phyloP scores from a whole-genome alignment of 495 filamentous ascomycete genomes.

The Aspergillus ostianus region DNA sequence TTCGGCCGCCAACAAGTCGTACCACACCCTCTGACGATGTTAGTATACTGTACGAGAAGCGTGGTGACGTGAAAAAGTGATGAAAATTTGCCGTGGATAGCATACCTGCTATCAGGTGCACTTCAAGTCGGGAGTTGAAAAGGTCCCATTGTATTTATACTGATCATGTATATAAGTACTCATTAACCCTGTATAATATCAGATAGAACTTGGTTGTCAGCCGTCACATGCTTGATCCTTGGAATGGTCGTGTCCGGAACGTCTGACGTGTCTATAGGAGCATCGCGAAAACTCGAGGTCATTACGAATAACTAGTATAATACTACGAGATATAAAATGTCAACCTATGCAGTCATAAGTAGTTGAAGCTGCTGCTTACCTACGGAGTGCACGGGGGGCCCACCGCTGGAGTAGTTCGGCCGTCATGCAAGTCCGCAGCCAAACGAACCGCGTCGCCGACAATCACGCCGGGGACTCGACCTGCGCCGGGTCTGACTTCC shows the following conservation, averaged over 20 bases:
- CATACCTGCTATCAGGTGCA: too few species aligned
- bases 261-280: background rate
- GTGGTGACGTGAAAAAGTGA: slow-evolving; percentile 3
- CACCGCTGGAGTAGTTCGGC: too few species aligned
- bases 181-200: background rate
- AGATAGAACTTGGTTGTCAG: background rate
- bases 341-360: too few species aligned
- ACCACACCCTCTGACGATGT: slow-evolving; percentile 25
- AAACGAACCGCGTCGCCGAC: background rate
- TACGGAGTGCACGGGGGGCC: too few species aligned
- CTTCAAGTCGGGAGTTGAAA: too few species aligned
- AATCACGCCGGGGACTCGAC: background rate
- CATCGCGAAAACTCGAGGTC: too few species aligned
- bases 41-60: slow-evolving; percentile 28
- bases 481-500: background rate
- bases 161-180: background rate
- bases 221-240: background rate
- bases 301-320: too few species aligned
- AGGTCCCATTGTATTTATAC: background rate
- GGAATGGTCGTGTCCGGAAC: background rate
- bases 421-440: too few species aligned
- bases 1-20: slow-evolving; percentile 45
- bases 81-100: background rate
- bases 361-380: too few species aligned
- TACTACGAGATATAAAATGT: too few species aligned